Conservation (phyloP, 2,329 filamentous ascomycete species). For the Penicillium sp. region DNA sequence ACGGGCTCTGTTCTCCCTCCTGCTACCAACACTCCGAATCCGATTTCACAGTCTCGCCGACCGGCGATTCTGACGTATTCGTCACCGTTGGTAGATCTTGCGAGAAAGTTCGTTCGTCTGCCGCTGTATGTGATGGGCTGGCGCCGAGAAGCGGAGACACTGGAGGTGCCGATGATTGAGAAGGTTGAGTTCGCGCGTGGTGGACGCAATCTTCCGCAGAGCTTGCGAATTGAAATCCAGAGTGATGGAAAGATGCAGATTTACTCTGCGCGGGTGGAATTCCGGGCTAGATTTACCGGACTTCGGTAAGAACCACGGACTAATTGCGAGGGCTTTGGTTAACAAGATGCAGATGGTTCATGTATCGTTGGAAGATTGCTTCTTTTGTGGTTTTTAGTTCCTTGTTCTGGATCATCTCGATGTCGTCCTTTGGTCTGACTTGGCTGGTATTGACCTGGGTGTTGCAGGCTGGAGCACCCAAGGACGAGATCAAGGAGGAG, state of each 20-base stretch:
- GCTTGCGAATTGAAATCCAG: slow-evolving; percentile 61
- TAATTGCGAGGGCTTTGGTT: slow-evolving; percentile 17
- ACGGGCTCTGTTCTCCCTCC: slow-evolving; percentile 29
- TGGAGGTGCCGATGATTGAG: slow-evolving; percentile 69
- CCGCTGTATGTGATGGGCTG: slow-evolving; percentile 65
- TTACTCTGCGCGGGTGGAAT: slow-evolving; percentile 61
- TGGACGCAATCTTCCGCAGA: slow-evolving; percentile 48
- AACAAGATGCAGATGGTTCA: slow-evolving; percentile 61
- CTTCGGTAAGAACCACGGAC: slow-evolving; percentile 47
- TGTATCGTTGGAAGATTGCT: slow-evolving; percentile 74
- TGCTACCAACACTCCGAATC: slow-evolving; percentile 28
- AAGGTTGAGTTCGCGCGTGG: slow-evolving; percentile 58
- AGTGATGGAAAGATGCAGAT: slow-evolving; percentile 66
- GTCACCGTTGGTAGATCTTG: slow-evolving; percentile 60
- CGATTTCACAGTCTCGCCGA: slow-evolving; percentile 62
- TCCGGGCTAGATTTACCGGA: slow-evolving; percentile 70
- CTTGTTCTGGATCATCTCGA: slow-evolving; percentile 71
- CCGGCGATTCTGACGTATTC: slow-evolving; percentile 75
- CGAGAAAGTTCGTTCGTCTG: slow-evolving; percentile 57
- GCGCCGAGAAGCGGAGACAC: slow-evolving; percentile 55
- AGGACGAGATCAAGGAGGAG: slow-evolving; percentile 22
- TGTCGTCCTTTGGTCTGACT: slow-evolving; percentile 58
- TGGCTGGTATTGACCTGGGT: slow-evolving; percentile 55
- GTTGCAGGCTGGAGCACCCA: slow-evolving; percentile 21
- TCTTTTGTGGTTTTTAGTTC: slow-evolving; percentile 63